A percentile compares a stretch with the other conserved stretches of the same genome.
Conservation (phyloP, 2,329 filamentous ascomycete genomes). For the Colletotrichum echinochloae region DNA sequence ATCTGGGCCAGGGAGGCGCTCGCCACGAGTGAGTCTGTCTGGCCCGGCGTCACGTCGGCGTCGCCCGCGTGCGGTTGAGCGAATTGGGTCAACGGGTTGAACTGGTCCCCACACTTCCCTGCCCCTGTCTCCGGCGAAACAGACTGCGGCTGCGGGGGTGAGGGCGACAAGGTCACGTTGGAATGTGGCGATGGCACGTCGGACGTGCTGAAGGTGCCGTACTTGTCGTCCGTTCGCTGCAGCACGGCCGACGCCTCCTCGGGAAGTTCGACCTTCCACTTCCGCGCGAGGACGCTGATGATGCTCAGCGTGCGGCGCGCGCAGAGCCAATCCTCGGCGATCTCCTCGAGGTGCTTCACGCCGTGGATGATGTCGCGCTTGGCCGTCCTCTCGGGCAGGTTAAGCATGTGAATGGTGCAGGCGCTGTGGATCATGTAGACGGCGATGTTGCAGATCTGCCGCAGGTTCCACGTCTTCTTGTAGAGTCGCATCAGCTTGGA, state of each 20-base stretch:
- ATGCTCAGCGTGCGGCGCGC: conserved; percentile 88
- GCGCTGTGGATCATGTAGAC: conserved; percentile 96
- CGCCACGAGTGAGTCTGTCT: conserved; percentile 46
- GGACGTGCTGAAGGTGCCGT: conserved; percentile 75
- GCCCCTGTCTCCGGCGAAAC: conserved; percentile 38
- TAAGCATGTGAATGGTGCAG: conserved; percentile 93
- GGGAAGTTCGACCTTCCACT: conserved; percentile 89
- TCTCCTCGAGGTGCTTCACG: conserved; percentile 92
- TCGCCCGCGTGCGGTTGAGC: conserved; percentile 46
- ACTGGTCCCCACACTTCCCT: conserved; percentile 47
- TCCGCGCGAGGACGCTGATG: conserved; percentile 84
- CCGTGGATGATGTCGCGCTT: conserved; percentile 91
- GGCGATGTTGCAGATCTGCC: conserved; percentile 95
- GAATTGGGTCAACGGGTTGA: conserved; percentile 52
- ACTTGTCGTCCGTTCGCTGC: conserved; percentile 82
- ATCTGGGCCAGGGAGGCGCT: conserved; percentile 44
- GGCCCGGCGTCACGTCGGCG: conserved; percentile 43
- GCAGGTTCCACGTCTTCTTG: conserved; percentile 89
- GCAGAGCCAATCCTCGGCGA: conserved; percentile 94
- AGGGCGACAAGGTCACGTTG: conserved; percentile 48
- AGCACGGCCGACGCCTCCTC: conserved; percentile 84
- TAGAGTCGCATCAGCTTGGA: conserved; percentile 96
- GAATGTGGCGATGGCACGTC: conserved; percentile 68
- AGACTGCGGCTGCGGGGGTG: conserved; percentile 43
- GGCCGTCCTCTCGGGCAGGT: conserved; percentile 91